phyloP scores from a whole-genome alignment of 306 rosid species.

The Casuarina glauca region DNA sequence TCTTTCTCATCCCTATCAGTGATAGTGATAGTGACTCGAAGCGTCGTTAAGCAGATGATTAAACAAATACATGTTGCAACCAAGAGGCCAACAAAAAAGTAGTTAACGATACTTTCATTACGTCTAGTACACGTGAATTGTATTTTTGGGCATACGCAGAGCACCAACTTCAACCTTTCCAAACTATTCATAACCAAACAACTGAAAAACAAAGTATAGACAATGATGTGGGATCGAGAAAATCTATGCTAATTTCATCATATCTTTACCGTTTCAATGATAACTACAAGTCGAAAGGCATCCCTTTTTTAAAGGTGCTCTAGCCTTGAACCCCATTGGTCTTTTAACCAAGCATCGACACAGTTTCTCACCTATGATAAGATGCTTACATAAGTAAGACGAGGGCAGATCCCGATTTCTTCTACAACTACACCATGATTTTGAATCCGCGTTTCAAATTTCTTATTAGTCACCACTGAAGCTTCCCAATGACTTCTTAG shows the following conservation, averaged over 20 bases:
- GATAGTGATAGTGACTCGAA: slow-evolving; percentile 19
- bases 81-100: slow-evolving; percentile 16
- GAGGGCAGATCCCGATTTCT: background rate
- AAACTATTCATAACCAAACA: slow-evolving; percentile 15
- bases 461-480: background rate
- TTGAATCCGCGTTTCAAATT: background rate
- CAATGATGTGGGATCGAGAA: slow-evolving; percentile 33
- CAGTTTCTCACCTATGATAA: background rate
- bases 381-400: background rate
- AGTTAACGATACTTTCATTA: slow-evolving; percentile 6
- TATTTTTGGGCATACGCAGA: slow-evolving; percentile 9
- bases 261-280: slow-evolving; percentile 37
- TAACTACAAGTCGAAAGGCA: slow-evolving; percentile 23
- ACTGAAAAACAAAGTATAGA: slow-evolving; percentile 19
- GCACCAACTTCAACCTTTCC: slow-evolving; percentile 27
- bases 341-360: background rate
- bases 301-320: background rate
- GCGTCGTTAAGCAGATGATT: slow-evolving; percentile 8
- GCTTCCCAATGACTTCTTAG: slow-evolving; percentile 25
- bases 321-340: slow-evolving; percentile 25
- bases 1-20: background rate
- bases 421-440: background rate
- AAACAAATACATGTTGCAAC: slow-evolving; percentile 13
- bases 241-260: slow-evolving; percentile 36
- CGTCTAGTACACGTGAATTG: slow-evolving; percentile 41